These are phyloP conservation scores for Arabidopsis lyrata DNA, from an alignment of 441 rosid species.

Conservation along the genomic window DNA sequence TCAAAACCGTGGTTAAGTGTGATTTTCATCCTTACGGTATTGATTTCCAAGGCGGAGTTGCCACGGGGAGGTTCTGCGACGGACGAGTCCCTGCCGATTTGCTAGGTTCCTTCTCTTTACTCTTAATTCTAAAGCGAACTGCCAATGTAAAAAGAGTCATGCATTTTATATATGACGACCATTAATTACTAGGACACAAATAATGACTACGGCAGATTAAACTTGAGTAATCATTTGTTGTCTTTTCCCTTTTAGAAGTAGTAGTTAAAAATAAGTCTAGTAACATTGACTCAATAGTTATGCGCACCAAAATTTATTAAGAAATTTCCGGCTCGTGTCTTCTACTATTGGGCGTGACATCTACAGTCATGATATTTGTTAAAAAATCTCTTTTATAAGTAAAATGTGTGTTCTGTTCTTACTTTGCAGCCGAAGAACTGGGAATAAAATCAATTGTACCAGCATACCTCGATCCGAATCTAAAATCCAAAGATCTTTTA, in stretches of 20 bases:
- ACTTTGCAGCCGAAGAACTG: conserved; percentile 64
- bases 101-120: conserved; percentile 44
- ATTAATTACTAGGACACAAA: not conserved
- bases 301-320: not conserved
- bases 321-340: not conserved
- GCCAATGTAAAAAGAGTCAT: not conserved
- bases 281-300: conserved; percentile 15
- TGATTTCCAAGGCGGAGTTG: conserved; percentile 53
- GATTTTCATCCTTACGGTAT: conserved; percentile 61
- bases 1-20: conserved; percentile 50
- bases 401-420: not conserved
- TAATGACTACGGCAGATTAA: conserved; percentile 3
- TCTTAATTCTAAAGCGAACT: not conserved
- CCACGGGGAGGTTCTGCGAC: conserved; percentile 65
- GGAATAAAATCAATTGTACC: conserved; percentile 71
- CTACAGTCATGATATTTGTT: not conserved
- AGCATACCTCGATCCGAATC: conserved; percentile 67
- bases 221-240: conserved; percentile 25
- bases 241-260: not conserved
- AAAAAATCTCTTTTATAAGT: no score
- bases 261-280: conserved; percentile 3
- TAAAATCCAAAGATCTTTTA: conserved; percentile 60
- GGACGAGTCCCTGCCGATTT: conserved; percentile 61
- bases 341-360: no score
- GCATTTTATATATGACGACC: not conserved